Percentiles rank a stretch among this genome's conserved stretches.
phyloP scores from a whole-genome alignment of 768 basidiomycete species.

The Amanita subjunquillea region DNA sequence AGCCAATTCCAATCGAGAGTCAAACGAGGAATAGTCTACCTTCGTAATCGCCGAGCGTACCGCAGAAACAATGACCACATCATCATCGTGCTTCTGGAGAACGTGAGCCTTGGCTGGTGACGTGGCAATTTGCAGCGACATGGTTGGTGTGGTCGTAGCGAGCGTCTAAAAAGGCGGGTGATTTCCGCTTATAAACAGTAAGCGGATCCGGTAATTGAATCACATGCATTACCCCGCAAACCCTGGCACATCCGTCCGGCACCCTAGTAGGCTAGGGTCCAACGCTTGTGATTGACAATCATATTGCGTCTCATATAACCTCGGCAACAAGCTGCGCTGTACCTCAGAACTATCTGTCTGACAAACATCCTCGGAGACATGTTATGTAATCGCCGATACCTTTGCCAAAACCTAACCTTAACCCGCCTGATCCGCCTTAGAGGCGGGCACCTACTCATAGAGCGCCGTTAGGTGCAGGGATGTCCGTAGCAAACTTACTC shows the following conservation, averaged over 20 bases:
- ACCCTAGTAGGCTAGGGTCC: not conserved
- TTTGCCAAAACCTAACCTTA: not conserved
- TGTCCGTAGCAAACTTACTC: not conserved
- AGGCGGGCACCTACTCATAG: not conserved
- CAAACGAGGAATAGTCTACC: constrained; percentile 28
- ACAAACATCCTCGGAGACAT: not conserved
- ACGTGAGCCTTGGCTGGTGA: constrained; percentile 45
- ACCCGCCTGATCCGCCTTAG: not conserved
- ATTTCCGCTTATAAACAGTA: not conserved
- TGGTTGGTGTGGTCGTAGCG: constrained; percentile 7
- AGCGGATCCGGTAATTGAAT: not conserved
- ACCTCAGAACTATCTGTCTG: not conserved
- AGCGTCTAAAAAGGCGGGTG: not conserved
- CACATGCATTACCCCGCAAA: constrained; percentile 1
- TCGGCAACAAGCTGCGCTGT: not conserved
- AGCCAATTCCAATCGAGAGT: not conserved
- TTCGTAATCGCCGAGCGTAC: constrained; percentile 90
- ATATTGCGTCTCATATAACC: not conserved
- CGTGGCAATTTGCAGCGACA: constrained; percentile 21
- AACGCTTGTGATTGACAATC: not conserved
- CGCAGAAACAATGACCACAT: constrained; percentile 86
- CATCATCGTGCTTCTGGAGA: constrained; percentile 67
- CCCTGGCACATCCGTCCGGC: not conserved
- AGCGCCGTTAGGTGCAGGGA: too few relatives aligned
- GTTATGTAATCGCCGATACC: not conserved